Conservation (phyloP, 345 rosid genomes). For the Nephelium lappaceum region DNA sequence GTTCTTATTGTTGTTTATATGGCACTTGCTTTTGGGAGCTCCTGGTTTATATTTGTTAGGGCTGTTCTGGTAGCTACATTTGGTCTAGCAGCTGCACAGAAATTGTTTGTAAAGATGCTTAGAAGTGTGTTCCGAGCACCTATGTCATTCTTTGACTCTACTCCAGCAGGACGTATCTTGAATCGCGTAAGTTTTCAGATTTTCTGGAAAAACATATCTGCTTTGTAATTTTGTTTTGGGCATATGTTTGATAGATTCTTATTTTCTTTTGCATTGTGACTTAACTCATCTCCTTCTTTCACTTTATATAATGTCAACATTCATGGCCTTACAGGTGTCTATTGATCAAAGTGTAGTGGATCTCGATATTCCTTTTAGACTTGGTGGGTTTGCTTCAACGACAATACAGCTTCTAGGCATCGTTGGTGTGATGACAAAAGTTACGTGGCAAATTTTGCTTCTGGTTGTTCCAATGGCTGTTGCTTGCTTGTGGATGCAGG, state of each 20-base stretch:
- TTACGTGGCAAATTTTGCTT: slow-evolving; percentile 98
- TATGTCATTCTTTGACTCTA: slow-evolving; percentile 99
- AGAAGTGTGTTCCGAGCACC: slow-evolving; percentile 94
- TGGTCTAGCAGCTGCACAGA: slow-evolving; percentile 97
- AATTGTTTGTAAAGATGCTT: slow-evolving; percentile 89
- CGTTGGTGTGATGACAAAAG: slow-evolving; percentile 91
- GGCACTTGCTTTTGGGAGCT: slow-evolving; percentile 98
- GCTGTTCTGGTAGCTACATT: slow-evolving; percentile 98
- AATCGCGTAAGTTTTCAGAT: slow-evolving; percentile 76
- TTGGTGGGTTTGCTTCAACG: slow-evolving; percentile 99
- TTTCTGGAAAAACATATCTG: slow-evolving; percentile 7
- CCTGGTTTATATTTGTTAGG: slow-evolving; percentile 91
- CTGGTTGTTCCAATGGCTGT: slow-evolving; percentile 95
- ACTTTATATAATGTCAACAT: slow-evolving; percentile 11
- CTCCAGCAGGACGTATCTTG: slow-evolving; percentile 96
- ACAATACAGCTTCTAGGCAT: slow-evolving; percentile 97
- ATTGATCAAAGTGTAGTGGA: slow-evolving; percentile 99
- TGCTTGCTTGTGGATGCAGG: slow-evolving; percentile 99
- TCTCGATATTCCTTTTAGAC: slow-evolving; percentile 98
- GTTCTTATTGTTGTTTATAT: slow-evolving; percentile 86
- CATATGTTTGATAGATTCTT: background rate
- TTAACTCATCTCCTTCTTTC: slow-evolving; percentile 2
- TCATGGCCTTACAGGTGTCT: slow-evolving; percentile 66
- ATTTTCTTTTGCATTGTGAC: slow-evolving; percentile 2
- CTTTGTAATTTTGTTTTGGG: background rate